phyloP scores from a whole-genome alignment of 2,329 filamentous ascomycete genomes.

The Colletotrichum orchidophilum region DNA sequence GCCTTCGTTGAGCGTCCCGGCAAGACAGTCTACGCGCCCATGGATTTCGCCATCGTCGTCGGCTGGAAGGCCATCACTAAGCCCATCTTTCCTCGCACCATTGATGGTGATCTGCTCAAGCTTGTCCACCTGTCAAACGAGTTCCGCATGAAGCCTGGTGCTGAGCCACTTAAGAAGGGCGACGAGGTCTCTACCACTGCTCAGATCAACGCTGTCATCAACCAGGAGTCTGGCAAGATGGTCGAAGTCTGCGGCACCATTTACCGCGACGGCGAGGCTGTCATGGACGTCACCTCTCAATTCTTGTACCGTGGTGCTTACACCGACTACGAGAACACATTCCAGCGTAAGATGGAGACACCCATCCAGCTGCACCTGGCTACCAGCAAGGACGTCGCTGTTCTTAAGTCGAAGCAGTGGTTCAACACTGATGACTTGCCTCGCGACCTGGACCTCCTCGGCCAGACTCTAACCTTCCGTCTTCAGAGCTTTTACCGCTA shows the following conservation, averaged over 20 bases:
- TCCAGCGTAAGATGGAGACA: conserved; percentile 96
- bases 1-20: conserved; percentile 96
- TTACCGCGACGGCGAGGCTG: conserved; percentile 79
- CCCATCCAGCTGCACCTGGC: conserved; percentile 92
- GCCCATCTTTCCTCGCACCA: conserved; percentile 96
- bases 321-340: conserved; percentile 95
- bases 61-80: conserved; percentile 99
- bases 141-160: conserved; percentile 98
- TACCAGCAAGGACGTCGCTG: conserved; percentile 90
- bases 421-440: conserved; percentile 80
- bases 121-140: conserved; percentile 96
- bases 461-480: conserved; percentile 95
- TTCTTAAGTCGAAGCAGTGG: conserved; percentile 97
- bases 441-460: conserved; percentile 84
- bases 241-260: conserved; percentile 99
- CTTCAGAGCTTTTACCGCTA: conserved; percentile 90
- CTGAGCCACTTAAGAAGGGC: conserved; percentile 93
- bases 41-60: conserved; percentile 99
- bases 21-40: conserved; percentile 93
- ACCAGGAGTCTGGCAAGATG: conserved; percentile 99
- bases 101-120: conserved; percentile 95
- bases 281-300: conserved; percentile 99
- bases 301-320: conserved; percentile 96
- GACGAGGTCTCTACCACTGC: conserved; percentile 93
- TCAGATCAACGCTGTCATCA: conserved; percentile 96